Evolutionary conservation across 2,329 filamentous ascomycete species (phyloP), one percentile per base, ranked within the genome.

Genomic region (Cladosporium cucumerinum): DNA sequence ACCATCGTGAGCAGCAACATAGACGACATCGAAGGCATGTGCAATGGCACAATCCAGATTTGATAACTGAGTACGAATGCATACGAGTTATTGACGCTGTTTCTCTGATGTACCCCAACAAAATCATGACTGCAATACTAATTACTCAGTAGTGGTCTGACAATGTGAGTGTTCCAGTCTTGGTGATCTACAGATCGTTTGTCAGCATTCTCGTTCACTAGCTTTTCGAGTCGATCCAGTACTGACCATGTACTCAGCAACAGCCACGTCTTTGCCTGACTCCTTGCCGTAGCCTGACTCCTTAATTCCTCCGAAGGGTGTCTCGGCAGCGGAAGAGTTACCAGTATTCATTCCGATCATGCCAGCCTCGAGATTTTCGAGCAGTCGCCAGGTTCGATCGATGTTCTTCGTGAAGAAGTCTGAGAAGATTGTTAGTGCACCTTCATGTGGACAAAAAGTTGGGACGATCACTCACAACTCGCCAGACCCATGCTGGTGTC

Each of bases 1-100:
- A 96, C 93, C 83, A 89, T 61, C 88, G 92, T 73, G 79, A 93
- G 71, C 79, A 93, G 73, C 82, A 82, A 57, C 85, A 89, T 69
- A 66, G 69, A 73, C 61, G 69, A 69, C 63, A 71, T 74, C 18
- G 64, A 73, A 61, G 66, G 62, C 39, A 23, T 64, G 54, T 58
- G 54, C 23, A 64, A 64, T 28, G 62, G 55, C 18, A 36, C 23
- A 5, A 46, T 55, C 6, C 48, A 55, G 32, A 21, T 62, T 30
- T 61, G 48, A 54, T 23, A 39, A 39, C 23, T 12, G 8, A 46
- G 23, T 10, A 46, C 39, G 39, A 46, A 46, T 46, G n/a, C n/a
- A 46, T 21, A 46, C 39, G n/a, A 46, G 25, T 18, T 30, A n/a
- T 32, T 32, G 28, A 57, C n/a, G 1, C 11, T 57, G 30, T 5